A percentile compares a stretch with the other conserved stretches of the same genome.
These are phyloP conservation scores for Ganoderma multipileum DNA, from an alignment of 1,284 basidiomycete species.

Conservation along the genomic window DNA sequence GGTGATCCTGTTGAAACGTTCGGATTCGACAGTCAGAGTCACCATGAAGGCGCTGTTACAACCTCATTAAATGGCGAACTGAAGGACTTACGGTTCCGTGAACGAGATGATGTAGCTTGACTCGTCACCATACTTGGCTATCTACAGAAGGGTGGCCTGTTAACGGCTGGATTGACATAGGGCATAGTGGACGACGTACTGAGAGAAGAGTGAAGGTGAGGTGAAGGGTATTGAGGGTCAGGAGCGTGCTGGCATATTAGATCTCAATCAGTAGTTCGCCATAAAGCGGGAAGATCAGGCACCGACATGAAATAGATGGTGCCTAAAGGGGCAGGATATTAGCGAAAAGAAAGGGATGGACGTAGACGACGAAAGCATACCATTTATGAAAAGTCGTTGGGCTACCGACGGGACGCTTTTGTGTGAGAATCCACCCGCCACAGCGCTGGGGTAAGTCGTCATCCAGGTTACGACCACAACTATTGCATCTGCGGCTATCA, in stretches of 20 bases:
- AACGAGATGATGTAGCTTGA: slow-evolving; percentile 7
- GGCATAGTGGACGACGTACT: background rate
- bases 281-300: background rate
- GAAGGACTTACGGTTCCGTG: slow-evolving; percentile 6
- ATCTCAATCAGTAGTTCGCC: background rate
- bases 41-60: too few relatives aligned
- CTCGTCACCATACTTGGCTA: background rate
- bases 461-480: slow-evolving; percentile 8
- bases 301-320: slow-evolving; percentile 12
- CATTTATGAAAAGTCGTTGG: background rate
- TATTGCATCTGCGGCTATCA: slow-evolving; percentile 10
- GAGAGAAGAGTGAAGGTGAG: slow-evolving; percentile 7
- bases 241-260: background rate
- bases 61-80: too few relatives aligned
- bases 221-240: slow-evolving; percentile 5
- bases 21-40: background rate
- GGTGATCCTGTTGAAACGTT: slow-evolving; percentile 1
- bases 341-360: background rate
- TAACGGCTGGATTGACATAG: background rate
- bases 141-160: background rate
- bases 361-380: background rate
- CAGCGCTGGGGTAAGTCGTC: slow-evolving; percentile 1
- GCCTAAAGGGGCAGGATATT: background rate
- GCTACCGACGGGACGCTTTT: slow-evolving; percentile 1
- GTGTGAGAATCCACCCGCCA: too few relatives aligned